These are phyloP conservation scores for Metroxylon sagu DNA, from an alignment of 176 grass and related monocot species.

Conservation along the genomic window DNA sequence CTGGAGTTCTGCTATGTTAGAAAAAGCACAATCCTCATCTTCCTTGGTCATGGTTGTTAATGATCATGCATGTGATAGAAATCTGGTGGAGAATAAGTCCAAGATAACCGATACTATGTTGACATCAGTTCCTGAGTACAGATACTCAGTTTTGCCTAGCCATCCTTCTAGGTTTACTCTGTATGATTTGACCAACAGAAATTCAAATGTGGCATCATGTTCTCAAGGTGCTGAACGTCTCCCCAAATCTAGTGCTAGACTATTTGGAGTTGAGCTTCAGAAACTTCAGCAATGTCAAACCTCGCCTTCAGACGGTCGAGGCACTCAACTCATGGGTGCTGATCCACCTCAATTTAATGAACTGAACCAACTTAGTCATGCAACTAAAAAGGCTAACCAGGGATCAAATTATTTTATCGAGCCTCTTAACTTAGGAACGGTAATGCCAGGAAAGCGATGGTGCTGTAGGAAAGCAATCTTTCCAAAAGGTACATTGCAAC, in stretches of 20 bases:
- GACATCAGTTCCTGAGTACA: slow-evolving; percentile 17
- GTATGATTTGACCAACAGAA: slow-evolving; percentile 4
- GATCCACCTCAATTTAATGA: slow-evolving; percentile 23
- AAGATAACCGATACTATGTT: slow-evolving; percentile 17
- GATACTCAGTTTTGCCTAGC: slow-evolving; percentile 22
- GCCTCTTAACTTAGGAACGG: slow-evolving; percentile 45
- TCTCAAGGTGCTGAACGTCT: slow-evolving; percentile 6
- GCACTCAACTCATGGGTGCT: slow-evolving; percentile 25
- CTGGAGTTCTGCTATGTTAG: slow-evolving; percentile 10
- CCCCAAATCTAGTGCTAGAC: slow-evolving; percentile 23
- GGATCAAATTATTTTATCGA: slow-evolving; percentile 23
- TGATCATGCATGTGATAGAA: slow-evolving; percentile 11
- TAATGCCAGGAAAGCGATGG: slow-evolving; percentile 60
- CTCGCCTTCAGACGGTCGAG: slow-evolving; percentile 17
- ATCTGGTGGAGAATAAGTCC: slow-evolving; percentile 5
- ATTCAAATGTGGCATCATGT: slow-evolving; percentile 3
- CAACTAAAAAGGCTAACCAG: not conserved
- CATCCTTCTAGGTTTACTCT: slow-evolving; percentile 29
- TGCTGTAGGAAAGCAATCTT: slow-evolving; percentile 61
- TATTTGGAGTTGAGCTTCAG: slow-evolving; percentile 45
- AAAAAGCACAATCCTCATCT: slow-evolving; percentile 17
- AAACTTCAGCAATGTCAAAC: not conserved
- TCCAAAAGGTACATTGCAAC: slow-evolving; percentile 52
- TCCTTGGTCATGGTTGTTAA: slow-evolving; percentile 7
- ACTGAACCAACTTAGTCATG: not conserved